Evolutionary conservation across 179 eudicot species (phyloP).

Genomic region (Beta lomatogona): DNA sequence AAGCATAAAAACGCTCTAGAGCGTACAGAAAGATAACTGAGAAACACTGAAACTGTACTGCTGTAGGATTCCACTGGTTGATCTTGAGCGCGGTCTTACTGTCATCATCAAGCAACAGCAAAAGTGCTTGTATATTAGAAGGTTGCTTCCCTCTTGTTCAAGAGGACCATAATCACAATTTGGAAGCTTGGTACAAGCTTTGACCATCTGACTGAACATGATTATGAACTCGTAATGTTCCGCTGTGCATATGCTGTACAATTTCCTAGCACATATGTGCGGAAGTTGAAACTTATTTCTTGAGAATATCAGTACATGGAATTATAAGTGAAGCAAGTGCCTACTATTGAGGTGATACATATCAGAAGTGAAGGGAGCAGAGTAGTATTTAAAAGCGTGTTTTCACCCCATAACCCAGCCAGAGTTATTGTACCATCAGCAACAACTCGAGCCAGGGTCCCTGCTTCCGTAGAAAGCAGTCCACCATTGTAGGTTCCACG

Average conservation of each 20-base stretch:
- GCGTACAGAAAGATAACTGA: neutral
- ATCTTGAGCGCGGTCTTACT: neutral
- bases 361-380: conserved; percentile 42
- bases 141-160: neutral
- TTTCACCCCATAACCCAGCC: conserved; percentile 46
- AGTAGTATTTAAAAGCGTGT: conserved; percentile 40
- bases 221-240: neutral
- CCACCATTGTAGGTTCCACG: conserved; percentile 53
- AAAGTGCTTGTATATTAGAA: neutral
- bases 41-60: neutral
- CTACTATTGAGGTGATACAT: conserved; percentile 37
- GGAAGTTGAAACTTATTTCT: neutral
- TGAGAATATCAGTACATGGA: conserved; percentile 43
- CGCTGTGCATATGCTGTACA: conserved; percentile 14
- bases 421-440: conserved; percentile 50
- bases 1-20: neutral
- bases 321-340: conserved; percentile 47
- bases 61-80: neutral
- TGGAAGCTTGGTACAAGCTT: neutral
- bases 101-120: neutral
- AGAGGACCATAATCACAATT: neutral
- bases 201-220: neutral
- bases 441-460: conserved; percentile 48
- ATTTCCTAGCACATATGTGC: neutral
- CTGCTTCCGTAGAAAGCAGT: conserved; percentile 51